A percentile compares a stretch with the other conserved stretches of the same genome.
phyloP scores from a whole-genome alignment of 768 basidiomycete genomes.

The Boletellus ananiceps region DNA sequence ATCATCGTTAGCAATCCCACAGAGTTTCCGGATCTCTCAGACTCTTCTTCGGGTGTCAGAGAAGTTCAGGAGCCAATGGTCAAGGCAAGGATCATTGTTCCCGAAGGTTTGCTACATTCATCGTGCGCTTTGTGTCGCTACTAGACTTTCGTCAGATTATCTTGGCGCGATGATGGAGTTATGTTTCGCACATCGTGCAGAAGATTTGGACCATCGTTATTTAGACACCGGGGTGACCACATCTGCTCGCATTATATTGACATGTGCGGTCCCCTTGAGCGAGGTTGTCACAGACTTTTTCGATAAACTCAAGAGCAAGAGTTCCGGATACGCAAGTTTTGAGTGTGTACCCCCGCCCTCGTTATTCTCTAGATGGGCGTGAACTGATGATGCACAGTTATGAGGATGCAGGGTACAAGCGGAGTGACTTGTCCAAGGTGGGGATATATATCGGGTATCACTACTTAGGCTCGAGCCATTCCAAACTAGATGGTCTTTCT shows the following conservation, averaged over 20 bases:
- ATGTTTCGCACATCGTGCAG: conserved; percentile 80
- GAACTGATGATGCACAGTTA: conserved; percentile 53
- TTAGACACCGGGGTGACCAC: conserved; percentile 50
- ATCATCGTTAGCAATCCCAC: conserved; percentile 85
- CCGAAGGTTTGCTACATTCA: conserved; percentile 59
- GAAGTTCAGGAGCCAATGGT: conserved; percentile 91
- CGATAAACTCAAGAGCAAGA: conserved; percentile 88
- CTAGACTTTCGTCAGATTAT: conserved; percentile 52
- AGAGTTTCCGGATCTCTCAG: conserved; percentile 84
- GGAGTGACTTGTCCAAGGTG: conserved; percentile 82
- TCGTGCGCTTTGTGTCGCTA: neutral
- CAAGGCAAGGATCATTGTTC: conserved; percentile 89
- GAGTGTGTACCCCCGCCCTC: conserved; percentile 50
- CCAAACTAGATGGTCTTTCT: conserved; percentile 77
- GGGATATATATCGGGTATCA: neutral
- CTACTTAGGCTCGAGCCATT: neutral
- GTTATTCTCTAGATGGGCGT: neutral
- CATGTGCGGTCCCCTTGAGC: conserved; percentile 79
- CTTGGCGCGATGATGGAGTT: conserved; percentile 96
- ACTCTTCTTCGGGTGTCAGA: conserved; percentile 54
- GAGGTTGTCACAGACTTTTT: conserved; percentile 97
- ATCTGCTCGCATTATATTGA: conserved; percentile 68
- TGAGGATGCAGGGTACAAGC: conserved; percentile 86
- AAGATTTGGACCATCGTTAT: conserved; percentile 79
- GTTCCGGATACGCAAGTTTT: conserved; percentile 88